Percentiles rank a stretch among this genome's conserved stretches.
These are phyloP conservation scores for Phytophthora podocarpi DNA, from an alignment of 352 stramenopile genomes.

Conservation along the genomic window DNA sequence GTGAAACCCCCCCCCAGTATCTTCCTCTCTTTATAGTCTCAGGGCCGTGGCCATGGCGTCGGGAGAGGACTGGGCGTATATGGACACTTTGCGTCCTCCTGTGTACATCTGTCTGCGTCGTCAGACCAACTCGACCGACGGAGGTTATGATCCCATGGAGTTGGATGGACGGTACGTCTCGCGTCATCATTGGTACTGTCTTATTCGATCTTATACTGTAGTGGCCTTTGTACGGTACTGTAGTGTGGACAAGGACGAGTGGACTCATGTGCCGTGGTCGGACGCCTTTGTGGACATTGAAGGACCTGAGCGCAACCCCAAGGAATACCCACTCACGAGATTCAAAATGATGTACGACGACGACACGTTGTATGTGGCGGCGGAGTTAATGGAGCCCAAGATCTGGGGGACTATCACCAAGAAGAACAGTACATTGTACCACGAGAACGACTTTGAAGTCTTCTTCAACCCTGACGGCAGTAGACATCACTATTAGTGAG, in stretches of 20 bases:
- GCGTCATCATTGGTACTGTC: too few species aligned
- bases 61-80: constrained; percentile 41
- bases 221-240: too few species aligned
- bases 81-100: constrained; percentile 68
- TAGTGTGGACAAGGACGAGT: constrained; percentile 71
- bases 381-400: constrained; percentile 65
- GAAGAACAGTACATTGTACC: constrained; percentile 83
- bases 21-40: too few species aligned
- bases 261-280: constrained; percentile 70
- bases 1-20: too few species aligned
- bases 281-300: constrained; percentile 84
- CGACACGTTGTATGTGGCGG: constrained; percentile 68
- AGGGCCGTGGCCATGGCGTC: constrained; percentile 21
- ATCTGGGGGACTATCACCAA: constrained; percentile 79
- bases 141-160: constrained; percentile 39
- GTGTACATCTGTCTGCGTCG: constrained; percentile 75
- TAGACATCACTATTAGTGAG: constrained; percentile 89
- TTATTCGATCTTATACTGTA: constrained; percentile 4
- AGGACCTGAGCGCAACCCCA: constrained; percentile 47
- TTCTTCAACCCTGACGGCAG: constrained; percentile 90
- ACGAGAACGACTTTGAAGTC: constrained; percentile 94
- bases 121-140: constrained; percentile 22
- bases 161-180: constrained; percentile 58
- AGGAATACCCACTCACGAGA: constrained; percentile 52
- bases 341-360: constrained; percentile 89